These are phyloP conservation scores for Xylaria sp. DNA, from an alignment of 2,329 filamentous ascomycete genomes.

Conservation along the genomic window DNA sequence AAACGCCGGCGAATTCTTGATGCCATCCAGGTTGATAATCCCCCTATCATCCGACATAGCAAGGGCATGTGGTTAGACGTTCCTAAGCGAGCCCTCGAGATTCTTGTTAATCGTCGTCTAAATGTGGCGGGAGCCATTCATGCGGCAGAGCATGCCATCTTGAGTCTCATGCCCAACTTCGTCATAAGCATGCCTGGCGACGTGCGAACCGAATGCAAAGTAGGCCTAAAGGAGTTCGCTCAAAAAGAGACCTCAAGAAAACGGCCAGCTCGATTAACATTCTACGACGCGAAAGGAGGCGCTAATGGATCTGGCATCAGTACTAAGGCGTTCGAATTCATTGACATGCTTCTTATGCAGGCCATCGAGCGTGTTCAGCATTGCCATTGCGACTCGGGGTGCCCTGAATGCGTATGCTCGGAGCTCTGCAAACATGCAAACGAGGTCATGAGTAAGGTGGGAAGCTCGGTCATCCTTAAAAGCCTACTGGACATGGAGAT, in stretches of 20 bases:
- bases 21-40: slow-evolving; percentile 91
- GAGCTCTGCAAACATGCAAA: slow-evolving; percentile 88
- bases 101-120: slow-evolving; percentile 76
- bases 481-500: slow-evolving; percentile 79
- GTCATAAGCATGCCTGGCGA: slow-evolving; percentile 91
- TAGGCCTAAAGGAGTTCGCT: slow-evolving; percentile 86
- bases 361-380: slow-evolving; percentile 79
- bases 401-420: slow-evolving; percentile 88
- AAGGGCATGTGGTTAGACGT: slow-evolving; percentile 98
- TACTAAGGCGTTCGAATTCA: slow-evolving; percentile 92
- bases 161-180: slow-evolving; percentile 88
- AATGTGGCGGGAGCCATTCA: slow-evolving; percentile 92
- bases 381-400: slow-evolving; percentile 82
- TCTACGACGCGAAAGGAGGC: slow-evolving; percentile 95
- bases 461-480: slow-evolving; percentile 82
- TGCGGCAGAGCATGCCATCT: slow-evolving; percentile 90
- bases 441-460: slow-evolving; percentile 92
- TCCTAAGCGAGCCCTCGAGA: slow-evolving; percentile 79
- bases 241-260: slow-evolving; percentile 76
- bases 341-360: slow-evolving; percentile 79
- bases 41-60: slow-evolving; percentile 83
- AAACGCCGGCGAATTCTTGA: slow-evolving; percentile 86
- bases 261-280: slow-evolving; percentile 86
- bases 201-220: slow-evolving; percentile 94
- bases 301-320: slow-evolving; percentile 85